Base-by-base conservation (phyloP, 345 rosid genomes). In the Bretschneidera sinensis region DNA sequence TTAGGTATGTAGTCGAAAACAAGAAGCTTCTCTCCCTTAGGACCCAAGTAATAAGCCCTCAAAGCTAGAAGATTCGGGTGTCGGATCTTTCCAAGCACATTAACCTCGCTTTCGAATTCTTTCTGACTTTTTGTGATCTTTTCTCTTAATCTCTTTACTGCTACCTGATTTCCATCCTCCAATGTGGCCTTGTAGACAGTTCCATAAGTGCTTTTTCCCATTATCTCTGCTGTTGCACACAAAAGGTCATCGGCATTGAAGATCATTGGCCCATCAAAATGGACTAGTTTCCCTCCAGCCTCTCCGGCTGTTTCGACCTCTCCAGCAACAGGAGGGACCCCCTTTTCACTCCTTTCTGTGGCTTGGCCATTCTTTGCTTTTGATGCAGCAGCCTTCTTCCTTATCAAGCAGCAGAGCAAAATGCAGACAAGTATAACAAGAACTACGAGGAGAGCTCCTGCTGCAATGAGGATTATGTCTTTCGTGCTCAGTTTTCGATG, bases 211-310 rank as follows among this genome's bases (percentile, higher is more conserved):
- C 97, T 94, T 73, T 94, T 94, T 34, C 99, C 99, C 96, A 94
- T 88, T 24, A 90, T 90, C 74, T 94, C 97, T 6, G 99, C 97
- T 15, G 97, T 94, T 51, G 99, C 99, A 68, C 99, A 94, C 57
- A 94, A 47, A 67, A 94, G 83, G 78, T 94, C 99, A 74, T 94
- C 99, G 0, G 97, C 99, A 21, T 95, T 78, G 58, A 94, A 94
- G 52, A 85, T 81, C 76, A 88, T 72, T 33, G 92, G 96, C 6
- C 99, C 99, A 63, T 90, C 96, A 63, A 90, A 90, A 50, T 90
- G 99, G 33, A 90, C 97, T 35, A 94, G 71, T 45, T 90, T 90
- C n/a, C 99, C 97, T 19, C 97, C 96, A 9, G 74, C 69, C 67
- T 86, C 97, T 6, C 96, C 81, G 5, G 88, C 88, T 19, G 86